A percentile compares a stretch with the other conserved stretches of the same genome.
Evolutionary conservation across 2,329 filamentous ascomycete genomes (phyloP).

Genomic region (Sclerotinia nivalis): DNA sequence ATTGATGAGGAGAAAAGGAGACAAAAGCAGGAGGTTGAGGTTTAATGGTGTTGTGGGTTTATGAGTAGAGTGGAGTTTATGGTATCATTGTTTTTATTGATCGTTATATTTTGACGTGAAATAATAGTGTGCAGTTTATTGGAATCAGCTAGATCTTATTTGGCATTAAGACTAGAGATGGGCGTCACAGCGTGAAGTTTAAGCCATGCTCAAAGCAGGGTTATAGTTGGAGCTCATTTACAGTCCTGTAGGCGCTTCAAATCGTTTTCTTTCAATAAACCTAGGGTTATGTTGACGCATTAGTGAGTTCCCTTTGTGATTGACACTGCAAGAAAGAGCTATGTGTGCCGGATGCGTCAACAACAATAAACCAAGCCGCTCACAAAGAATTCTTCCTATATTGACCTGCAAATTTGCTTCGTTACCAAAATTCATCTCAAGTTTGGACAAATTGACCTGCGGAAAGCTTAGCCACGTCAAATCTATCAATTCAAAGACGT

Average conservation of each 20-base stretch:
- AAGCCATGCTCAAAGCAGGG: background rate
- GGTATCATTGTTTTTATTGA: background rate
- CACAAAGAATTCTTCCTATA: slow-evolving; percentile 1
- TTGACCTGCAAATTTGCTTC: background rate
- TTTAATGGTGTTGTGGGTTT: background rate
- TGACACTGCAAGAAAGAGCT: background rate
- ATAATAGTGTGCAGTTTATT: background rate
- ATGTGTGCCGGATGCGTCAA: slow-evolving; percentile 5
- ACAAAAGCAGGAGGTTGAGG: background rate
- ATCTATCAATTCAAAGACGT: background rate
- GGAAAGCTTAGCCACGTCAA: background rate
- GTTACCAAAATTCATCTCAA: background rate
- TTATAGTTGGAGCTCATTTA: background rate
- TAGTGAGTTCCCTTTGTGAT: background rate
- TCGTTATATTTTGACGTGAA: background rate
- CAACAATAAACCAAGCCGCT: background rate
- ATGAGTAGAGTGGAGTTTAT: background rate
- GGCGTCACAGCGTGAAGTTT: background rate
- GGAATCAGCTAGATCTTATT: background rate
- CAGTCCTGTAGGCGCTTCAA: background rate
- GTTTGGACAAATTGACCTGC: background rate
- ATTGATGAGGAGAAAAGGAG: slow-evolving; percentile 17
- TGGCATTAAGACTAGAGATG: background rate
- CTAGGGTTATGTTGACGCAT: too few species aligned
- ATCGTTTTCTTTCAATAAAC: background rate